Evolutionary conservation across 257 asterid species (phyloP), one percentile per base, ranked within the genome.

Genomic region (Petrea volubilis): DNA sequence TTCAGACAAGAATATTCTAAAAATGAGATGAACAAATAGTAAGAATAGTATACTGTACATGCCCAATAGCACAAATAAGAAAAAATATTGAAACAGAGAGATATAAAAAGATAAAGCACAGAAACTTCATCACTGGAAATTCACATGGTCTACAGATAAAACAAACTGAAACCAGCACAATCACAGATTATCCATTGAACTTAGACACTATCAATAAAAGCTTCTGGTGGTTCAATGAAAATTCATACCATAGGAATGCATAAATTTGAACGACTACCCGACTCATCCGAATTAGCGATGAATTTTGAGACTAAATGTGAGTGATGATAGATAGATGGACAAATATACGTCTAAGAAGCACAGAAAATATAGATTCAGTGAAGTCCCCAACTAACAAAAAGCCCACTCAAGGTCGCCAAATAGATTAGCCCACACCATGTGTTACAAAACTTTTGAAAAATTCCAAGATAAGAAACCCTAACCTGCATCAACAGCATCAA

Each of bases 401-500:
- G 29, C 3, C 7, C 25, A 13, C 36, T 38, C 18, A 12, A 3
- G 10, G 1, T 46, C 4, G 20, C 58, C 43, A 27, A 7, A 25
- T 23, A 17, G n/a, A 10, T 20, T n/a, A 7, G 18, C 17, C 41
- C 8, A 50, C 40, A 20, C 7, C 15, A 0, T 3, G n/a, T 12
- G 8, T 20, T 15, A 0, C 7, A 65, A 1, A 6, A 27, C 14
- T 4, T 5, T 28, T 21, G 15, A 20, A 17, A 29, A 44, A 6
- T 28, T 9, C 13, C 12, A 0, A 36, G 23, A 29, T 17, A 65
- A 29, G 21, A 65, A 77, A 15, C 15, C 70, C 77, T 33, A 60
- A 83, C 95, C 82, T 58, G 78, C 18, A 47, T 84, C 93, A 14
- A 25, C 61, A 0, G 83, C 53, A 64, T 88, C 92, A 29, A 44